Evolutionary conservation across 768 basidiomycete genomes (phyloP).

Genomic region (Collybiopsis confluens): DNA sequence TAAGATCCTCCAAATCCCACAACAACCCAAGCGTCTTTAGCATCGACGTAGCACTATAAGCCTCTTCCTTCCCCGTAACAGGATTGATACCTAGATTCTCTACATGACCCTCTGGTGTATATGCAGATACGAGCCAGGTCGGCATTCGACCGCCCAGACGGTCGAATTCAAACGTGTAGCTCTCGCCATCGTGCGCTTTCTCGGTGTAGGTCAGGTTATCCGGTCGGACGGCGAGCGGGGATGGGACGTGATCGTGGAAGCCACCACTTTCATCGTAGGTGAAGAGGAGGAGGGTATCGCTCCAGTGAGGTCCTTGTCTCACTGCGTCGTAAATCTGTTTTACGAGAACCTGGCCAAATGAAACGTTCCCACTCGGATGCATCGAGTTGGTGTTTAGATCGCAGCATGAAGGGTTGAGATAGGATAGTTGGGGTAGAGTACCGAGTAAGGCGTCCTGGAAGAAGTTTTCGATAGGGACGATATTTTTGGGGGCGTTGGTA

Average conservation of each 20-base stretch:
- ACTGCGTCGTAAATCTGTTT: conserved; percentile 28
- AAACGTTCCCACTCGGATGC: conserved; percentile 22
- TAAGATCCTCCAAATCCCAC: conserved; percentile 17
- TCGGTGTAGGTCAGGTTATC: conserved; percentile 25
- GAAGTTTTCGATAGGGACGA: conserved; percentile 23
- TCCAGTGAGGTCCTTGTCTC: conserved; percentile 23
- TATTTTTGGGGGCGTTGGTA: conserved; percentile 15
- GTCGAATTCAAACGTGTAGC: conserved; percentile 22
- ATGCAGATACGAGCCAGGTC: conserved; percentile 21
- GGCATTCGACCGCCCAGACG: conserved; percentile 27
- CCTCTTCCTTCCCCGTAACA: conserved; percentile 11
- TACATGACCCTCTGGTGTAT: conserved; percentile 16
- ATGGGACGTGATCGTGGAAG: conserved; percentile 28
- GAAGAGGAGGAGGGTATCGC: conserved; percentile 24
- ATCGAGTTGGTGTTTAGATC: conserved; percentile 15
- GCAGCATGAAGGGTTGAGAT: conserved; percentile 25
- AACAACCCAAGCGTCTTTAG: conserved; percentile 18
- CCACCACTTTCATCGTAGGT: conserved; percentile 29
- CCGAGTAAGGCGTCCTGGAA: conserved; percentile 23
- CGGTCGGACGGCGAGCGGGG: conserved; percentile 21
- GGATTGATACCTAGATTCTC: conserved; percentile 22
- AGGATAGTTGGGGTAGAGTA: conserved; percentile 22
- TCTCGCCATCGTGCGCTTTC: conserved; percentile 16
- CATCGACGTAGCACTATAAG: conserved; percentile 16
- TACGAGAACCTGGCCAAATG: conserved; percentile 22